A percentile compares a stretch with the other conserved stretches of the same genome.
phyloP scores from a whole-genome alignment of 2,329 filamentous ascomycete species.

The Claviceps capensis region DNA sequence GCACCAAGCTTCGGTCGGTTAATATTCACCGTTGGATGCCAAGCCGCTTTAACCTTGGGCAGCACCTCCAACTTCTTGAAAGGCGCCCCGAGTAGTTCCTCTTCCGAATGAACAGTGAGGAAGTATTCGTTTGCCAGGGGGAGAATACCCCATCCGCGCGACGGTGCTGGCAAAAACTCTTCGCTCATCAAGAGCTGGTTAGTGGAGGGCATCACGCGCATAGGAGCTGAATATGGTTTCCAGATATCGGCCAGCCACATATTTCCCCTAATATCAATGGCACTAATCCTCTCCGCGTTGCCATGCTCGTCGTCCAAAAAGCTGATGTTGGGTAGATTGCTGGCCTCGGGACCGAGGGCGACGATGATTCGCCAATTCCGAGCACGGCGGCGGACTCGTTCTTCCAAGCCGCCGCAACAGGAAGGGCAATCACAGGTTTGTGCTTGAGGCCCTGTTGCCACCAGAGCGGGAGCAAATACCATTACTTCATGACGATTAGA shows the following conservation, averaged over 20 bases:
- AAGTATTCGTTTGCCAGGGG: conserved; percentile 31
- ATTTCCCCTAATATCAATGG: conserved; percentile 34
- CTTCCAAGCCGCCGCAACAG: conserved; percentile 11
- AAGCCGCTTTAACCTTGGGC: conserved; percentile 5
- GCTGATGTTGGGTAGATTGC: conserved; percentile 40
- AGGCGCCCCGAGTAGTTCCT: conserved; percentile 21
- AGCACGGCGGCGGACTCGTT: conserved; percentile 25
- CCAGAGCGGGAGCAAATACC: conserved; percentile 36
- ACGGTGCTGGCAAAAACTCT: conserved; percentile 15
- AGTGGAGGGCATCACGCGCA: conserved; percentile 12
- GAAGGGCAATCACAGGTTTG: conserved; percentile 4
- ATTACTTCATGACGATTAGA: conserved; percentile 51
- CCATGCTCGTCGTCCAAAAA: conserved; percentile 34
- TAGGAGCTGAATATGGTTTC: conserved; percentile 18
- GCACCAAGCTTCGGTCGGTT: conserved; percentile 12
- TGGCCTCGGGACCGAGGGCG: conserved; percentile 21
- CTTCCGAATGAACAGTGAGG: conserved; percentile 19
- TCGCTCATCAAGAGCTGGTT: conserved; percentile 14
- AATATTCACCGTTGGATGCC: conserved; percentile 14
- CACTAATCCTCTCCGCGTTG: conserved; percentile 34
- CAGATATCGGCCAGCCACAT: conserved; percentile 41
- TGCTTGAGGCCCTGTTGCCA: neutral
- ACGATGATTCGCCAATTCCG: conserved; percentile 38
- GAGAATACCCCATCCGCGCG: conserved; percentile 35
- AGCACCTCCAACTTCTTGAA: conserved; percentile 10